phyloP scores from a whole-genome alignment of 2,329 filamentous ascomycete genomes.

The Raffaelea ambrosiae region DNA sequence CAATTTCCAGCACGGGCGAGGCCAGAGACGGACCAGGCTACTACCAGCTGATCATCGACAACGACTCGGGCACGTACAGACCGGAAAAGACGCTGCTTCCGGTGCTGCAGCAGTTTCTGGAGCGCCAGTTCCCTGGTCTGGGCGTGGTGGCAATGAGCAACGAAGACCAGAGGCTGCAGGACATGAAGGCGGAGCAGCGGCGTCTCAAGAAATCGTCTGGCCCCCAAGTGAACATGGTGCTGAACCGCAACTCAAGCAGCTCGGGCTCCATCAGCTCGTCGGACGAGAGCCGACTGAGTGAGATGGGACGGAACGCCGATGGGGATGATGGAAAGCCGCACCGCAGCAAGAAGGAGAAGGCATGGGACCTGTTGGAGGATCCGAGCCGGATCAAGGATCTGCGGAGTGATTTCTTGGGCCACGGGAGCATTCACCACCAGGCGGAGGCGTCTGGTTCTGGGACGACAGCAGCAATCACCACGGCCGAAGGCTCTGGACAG shows the following conservation, averaged over 20 bases:
- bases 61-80: constrained; percentile 88
- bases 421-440: neutral
- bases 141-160: constrained; percentile 68
- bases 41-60: constrained; percentile 90
- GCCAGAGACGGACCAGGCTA: constrained; percentile 40
- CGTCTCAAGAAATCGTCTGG: constrained; percentile 61
- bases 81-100: constrained; percentile 73
- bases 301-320: constrained; percentile 21
- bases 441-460: neutral
- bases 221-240: constrained; percentile 41
- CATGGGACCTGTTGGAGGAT: constrained; percentile 41
- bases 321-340: neutral
- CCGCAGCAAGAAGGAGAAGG: constrained; percentile 43
- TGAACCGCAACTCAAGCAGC: constrained; percentile 46
- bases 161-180: constrained; percentile 63
- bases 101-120: constrained; percentile 60
- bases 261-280: constrained; percentile 41
- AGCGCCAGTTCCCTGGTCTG: constrained; percentile 67
- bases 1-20: neutral
- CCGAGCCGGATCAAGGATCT: constrained; percentile 33
- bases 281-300: constrained; percentile 39
- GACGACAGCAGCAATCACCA: no score
- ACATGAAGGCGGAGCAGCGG: constrained; percentile 69
- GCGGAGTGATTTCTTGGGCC: constrained; percentile 1
- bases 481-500: no score